Percentiles rank a stretch among this genome's conserved stretches.
phyloP scores from a whole-genome alignment of 148 eudicot species.

The Chenopodium berlandieri region DNA sequence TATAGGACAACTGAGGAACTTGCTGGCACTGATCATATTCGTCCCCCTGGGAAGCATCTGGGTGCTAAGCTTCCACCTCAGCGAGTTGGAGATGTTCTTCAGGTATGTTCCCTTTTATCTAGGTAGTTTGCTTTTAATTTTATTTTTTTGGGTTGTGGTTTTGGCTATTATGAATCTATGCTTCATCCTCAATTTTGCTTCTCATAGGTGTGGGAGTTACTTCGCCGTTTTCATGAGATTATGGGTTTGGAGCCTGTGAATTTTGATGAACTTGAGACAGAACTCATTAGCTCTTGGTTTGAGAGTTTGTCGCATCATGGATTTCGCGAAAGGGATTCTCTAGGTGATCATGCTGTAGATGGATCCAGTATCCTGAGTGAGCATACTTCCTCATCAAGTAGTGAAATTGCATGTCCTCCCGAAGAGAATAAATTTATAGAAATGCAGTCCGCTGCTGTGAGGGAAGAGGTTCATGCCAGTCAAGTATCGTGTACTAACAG shows the following conservation, averaged over 20 bases:
- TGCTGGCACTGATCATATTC: conserved; percentile 17
- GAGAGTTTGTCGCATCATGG: conserved; percentile 26
- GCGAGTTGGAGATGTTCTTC: conserved; percentile 55
- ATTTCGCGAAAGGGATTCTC: conserved; percentile 28
- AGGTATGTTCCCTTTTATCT: conserved; percentile 38
- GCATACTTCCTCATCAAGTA: conserved; percentile 34
- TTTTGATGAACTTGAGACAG: conserved; percentile 50
- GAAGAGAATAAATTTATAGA: conserved; percentile 32
- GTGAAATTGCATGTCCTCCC: conserved; percentile 30
- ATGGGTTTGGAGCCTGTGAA: conserved; percentile 40
- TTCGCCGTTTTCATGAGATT: conserved; percentile 48
- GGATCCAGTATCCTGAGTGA: conserved; percentile 30
- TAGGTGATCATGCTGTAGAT: conserved; percentile 17
- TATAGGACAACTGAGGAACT: conserved; percentile 20
- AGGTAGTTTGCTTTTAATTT: no score
- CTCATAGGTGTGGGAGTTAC: conserved; percentile 47
- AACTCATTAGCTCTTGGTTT: conserved; percentile 49
- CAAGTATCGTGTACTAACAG: conserved; percentile 25
- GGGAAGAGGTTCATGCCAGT: conserved; percentile 32
- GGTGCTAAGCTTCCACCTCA: conserved; percentile 46
- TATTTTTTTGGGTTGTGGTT: background rate
- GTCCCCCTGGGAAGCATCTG: conserved; percentile 46
- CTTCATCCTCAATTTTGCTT: conserved; percentile 10
- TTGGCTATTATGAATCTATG: background rate
- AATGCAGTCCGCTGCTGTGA: conserved; percentile 28